Evolutionary conservation across 1,139 yeast species (phyloP).

Genomic region (Saccharomyces pastorianus): DNA sequence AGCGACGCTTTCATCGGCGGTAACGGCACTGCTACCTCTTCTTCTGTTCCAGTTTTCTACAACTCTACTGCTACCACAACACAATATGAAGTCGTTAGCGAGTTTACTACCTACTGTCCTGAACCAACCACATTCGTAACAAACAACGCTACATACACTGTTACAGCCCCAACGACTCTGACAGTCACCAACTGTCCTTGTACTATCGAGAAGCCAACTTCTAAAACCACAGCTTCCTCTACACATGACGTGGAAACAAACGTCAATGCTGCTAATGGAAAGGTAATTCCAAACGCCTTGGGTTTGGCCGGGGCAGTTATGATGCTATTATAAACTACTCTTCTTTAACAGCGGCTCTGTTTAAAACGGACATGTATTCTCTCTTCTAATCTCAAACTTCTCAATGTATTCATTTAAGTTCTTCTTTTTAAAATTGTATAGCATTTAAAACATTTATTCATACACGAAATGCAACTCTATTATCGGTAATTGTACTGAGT

Average conservation of each 20-base stretch:
- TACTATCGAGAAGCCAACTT: neutral
- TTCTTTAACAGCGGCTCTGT: neutral
- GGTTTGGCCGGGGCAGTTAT: slow-evolving; percentile 1
- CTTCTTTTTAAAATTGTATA: neutral
- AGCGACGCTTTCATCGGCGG: neutral
- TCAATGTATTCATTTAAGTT: neutral
- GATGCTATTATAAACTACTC: slow-evolving; percentile 1
- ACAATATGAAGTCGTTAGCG: slow-evolving; percentile 33
- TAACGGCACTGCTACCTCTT: neutral
- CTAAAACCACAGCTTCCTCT: neutral
- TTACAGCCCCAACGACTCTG: slow-evolving; percentile 20
- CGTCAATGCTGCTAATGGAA: neutral
- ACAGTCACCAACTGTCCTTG: slow-evolving; percentile 45
- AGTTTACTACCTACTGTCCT: no score
- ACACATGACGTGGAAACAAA: neutral
- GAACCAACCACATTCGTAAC: no score
- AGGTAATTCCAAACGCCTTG: slow-evolving; percentile 1
- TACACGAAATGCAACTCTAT: neutral
- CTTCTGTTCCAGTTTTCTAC: neutral
- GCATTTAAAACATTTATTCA: neutral
- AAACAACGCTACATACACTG: neutral
- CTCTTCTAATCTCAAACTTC: neutral
- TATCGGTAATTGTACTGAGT: neutral
- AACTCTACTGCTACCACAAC: slow-evolving; percentile 28
- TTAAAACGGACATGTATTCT: neutral